Conservation (phyloP, 2,329 filamentous ascomycete genomes). For the Cadophora gregata region DNA sequence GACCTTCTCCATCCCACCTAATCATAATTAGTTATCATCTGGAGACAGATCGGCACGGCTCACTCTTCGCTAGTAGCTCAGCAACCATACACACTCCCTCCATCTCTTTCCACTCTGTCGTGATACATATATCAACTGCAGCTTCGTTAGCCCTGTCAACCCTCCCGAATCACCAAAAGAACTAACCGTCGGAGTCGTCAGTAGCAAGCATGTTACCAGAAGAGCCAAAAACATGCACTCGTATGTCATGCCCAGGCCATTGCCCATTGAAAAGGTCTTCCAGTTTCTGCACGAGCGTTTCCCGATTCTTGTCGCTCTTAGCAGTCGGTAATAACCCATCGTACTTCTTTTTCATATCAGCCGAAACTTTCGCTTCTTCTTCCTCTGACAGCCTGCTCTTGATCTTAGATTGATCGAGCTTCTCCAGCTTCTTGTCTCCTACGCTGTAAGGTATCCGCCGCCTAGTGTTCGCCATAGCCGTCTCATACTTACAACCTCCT, state of each 20-base stretch:
- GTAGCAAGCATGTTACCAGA: slow-evolving; percentile 95
- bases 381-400: slow-evolving; percentile 73
- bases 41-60: slow-evolving; percentile 43
- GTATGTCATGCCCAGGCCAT: slow-evolving; percentile 91
- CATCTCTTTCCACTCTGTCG: slow-evolving; percentile 84
- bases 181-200: slow-evolving; percentile 91
- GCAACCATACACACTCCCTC: slow-evolving; percentile 92
- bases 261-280: slow-evolving; percentile 86
- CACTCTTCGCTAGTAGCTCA: slow-evolving; percentile 83
- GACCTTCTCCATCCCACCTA: slow-evolving; percentile 96
- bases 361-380: slow-evolving; percentile 76
- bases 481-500: slow-evolving; percentile 85
- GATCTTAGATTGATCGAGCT: slow-evolving; percentile 72
- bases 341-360: slow-evolving; percentile 86
- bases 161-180: not conserved
- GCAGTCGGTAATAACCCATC: slow-evolving; percentile 81
- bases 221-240: slow-evolving; percentile 95
- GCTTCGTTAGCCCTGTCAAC: slow-evolving; percentile 20
- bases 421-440: slow-evolving; percentile 79
- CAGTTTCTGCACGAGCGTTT: slow-evolving; percentile 82
- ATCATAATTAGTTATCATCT: slow-evolving; percentile 44
- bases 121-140: slow-evolving; percentile 95
- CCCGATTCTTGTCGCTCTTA: slow-evolving; percentile 77
- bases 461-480: slow-evolving; percentile 78
- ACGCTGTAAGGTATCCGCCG: slow-evolving; percentile 91